A percentile compares a stretch with the other conserved stretches of the same genome.
Conservation (phyloP, 2,329 filamentous ascomycete species). For the Scedosporium minutisporum region DNA sequence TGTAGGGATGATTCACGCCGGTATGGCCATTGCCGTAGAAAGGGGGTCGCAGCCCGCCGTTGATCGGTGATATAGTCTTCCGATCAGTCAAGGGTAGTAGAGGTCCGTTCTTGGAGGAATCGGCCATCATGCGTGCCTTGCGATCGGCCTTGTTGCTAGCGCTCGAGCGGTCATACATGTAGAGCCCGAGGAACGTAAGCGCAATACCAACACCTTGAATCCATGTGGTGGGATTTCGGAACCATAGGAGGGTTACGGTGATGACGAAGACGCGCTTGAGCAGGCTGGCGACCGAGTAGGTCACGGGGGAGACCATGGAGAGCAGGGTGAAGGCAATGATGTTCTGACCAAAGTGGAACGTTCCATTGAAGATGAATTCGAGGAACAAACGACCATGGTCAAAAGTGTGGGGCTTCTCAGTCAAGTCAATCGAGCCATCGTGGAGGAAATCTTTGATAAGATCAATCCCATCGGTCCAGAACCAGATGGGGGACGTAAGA, state of each 20-base stretch:
- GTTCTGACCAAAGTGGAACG: constrained; percentile 93
- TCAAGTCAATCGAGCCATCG: constrained; percentile 65
- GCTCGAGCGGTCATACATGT: constrained; percentile 88
- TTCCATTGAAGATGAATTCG: constrained; percentile 96
- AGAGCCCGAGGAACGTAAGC: constrained; percentile 84
- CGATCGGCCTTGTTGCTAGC: constrained; percentile 82
- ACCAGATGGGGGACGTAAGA: constrained; percentile 83
- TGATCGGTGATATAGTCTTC: not conserved
- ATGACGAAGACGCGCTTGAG: constrained; percentile 98
- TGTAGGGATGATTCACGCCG: constrained; percentile 29
- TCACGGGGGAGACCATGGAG: constrained; percentile 90
- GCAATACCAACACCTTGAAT: constrained; percentile 77
- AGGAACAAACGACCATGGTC: constrained; percentile 63
- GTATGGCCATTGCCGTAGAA: constrained; percentile 10
- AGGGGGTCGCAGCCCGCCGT: not conserved
- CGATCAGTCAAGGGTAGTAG: constrained; percentile 54
- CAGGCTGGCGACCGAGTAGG: constrained; percentile 89
- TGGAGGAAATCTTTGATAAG: constrained; percentile 69
- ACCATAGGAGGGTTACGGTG: constrained; percentile 90
- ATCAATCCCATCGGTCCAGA: constrained; percentile 76
- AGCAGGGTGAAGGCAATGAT: constrained; percentile 89
- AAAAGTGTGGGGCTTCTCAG: constrained; percentile 52
- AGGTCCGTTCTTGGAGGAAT: constrained; percentile 25
- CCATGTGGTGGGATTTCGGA: constrained; percentile 76
- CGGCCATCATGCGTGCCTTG: constrained; percentile 57